phyloP scores from a whole-genome alignment of 306 rosid genomes.

The Gastrolobium villosum region DNA sequence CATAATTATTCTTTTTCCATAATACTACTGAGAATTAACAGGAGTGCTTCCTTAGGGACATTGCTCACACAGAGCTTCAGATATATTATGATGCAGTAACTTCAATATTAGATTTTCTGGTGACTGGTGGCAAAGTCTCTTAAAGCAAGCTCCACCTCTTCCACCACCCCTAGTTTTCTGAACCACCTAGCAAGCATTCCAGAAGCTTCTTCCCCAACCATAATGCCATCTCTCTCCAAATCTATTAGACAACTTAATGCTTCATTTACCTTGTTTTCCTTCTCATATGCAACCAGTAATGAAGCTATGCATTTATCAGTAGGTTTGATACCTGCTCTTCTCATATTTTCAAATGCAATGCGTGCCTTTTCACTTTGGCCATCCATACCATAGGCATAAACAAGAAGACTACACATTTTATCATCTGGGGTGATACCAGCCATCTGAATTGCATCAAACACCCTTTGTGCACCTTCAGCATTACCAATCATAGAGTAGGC shows the following conservation, averaged over 20 bases:
- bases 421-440: constrained; percentile 82
- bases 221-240: constrained; percentile 72
- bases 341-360: constrained; percentile 82
- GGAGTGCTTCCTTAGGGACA: constrained; percentile 19
- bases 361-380: constrained; percentile 75
- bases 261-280: constrained; percentile 65
- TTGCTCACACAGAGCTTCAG: constrained; percentile 22
- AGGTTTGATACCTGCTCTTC: constrained; percentile 71
- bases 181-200: constrained; percentile 79
- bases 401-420: constrained; percentile 76
- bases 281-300: constrained; percentile 73
- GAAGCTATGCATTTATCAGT: constrained; percentile 82
- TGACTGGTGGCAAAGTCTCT: constrained; percentile 65
- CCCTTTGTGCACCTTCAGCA: constrained; percentile 83
- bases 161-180: constrained; percentile 78
- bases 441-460: constrained; percentile 83
- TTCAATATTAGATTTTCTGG: constrained; percentile 41
- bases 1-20: neutral
- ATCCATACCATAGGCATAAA: constrained; percentile 69
- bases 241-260: constrained; percentile 76
- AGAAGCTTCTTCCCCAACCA: constrained; percentile 84
- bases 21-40: constrained; percentile 26
- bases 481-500: constrained; percentile 74
- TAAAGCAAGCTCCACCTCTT: constrained; percentile 81
- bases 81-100: constrained; percentile 35